These are phyloP conservation scores for Metschnikowia peoriensis DNA, from an alignment of 805 yeast species.

Conservation along the genomic window DNA sequence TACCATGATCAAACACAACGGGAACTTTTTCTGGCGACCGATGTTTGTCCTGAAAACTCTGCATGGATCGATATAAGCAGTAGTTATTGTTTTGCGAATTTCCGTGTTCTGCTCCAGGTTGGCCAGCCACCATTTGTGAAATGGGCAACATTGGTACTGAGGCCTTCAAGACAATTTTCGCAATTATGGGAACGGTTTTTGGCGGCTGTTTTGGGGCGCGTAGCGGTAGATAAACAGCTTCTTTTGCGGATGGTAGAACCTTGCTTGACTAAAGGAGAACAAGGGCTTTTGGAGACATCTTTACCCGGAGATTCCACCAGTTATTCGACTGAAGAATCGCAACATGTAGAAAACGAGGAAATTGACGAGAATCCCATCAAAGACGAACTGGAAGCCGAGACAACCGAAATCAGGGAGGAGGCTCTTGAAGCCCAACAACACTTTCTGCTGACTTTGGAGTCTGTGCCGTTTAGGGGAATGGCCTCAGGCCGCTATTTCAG, in stretches of 20 bases:
- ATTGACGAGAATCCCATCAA: not conserved
- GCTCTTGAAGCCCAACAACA: not conserved
- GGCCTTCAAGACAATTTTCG: not conserved
- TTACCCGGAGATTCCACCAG: constrained; percentile 5
- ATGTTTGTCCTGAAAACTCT: constrained; percentile 4
- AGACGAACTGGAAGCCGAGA: not conserved
- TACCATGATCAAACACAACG: constrained; percentile 4
- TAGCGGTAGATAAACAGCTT: not conserved
- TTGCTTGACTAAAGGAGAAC: not conserved
- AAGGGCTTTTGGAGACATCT: not conserved
- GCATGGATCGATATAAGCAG: constrained; percentile 11
- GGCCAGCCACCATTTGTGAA: constrained; percentile 2
- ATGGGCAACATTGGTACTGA: not conserved
- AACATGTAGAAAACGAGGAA: not conserved
- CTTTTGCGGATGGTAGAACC: not conserved
- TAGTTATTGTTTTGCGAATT: constrained; percentile 10
- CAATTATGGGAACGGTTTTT: constrained; percentile 7
- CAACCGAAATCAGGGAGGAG: not conserved
- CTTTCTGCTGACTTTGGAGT: not conserved
- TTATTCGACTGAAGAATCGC: constrained; percentile 9
- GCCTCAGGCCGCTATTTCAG: not conserved
- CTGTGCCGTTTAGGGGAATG: not conserved
- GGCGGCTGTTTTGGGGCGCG: not conserved
- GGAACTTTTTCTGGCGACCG: constrained; percentile 9
- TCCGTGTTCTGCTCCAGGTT: constrained; percentile 1